Percentiles rank a stretch among this genome's conserved stretches.
Conservation (phyloP, 306 rosid species). For the Medicago truncatula region DNA sequence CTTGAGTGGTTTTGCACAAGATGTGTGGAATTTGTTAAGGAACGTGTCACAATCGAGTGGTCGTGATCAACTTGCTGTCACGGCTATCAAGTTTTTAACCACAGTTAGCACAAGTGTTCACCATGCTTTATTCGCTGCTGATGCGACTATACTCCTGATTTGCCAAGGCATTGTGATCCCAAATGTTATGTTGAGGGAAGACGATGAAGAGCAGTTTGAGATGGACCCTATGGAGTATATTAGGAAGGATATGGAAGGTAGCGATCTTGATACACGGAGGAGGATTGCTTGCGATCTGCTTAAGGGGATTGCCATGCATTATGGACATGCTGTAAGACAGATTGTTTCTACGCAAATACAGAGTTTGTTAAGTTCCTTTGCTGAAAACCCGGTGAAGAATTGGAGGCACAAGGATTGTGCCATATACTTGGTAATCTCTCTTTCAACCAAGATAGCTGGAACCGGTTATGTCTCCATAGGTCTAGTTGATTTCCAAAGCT, state of each 20-base stretch:
- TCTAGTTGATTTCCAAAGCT: conserved; percentile 84
- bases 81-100: conserved; percentile 88
- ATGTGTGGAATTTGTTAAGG: conserved; percentile 76
- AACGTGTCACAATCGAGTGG: conserved; percentile 67
- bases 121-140: conserved; percentile 73
- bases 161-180: conserved; percentile 92
- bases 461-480: conserved; percentile 74
- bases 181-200: conserved; percentile 89
- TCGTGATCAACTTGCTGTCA: conserved; percentile 85
- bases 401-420: conserved; percentile 99
- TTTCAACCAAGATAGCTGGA: conserved; percentile 89
- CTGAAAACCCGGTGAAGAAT: conserved; percentile 58
- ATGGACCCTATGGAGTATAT: conserved; percentile 85
- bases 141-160: conserved; percentile 80
- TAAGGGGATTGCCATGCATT: conserved; percentile 57
- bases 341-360: conserved; percentile 79
- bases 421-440: conserved; percentile 90
- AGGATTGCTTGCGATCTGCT: conserved; percentile 89
- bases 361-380: conserved; percentile 62
- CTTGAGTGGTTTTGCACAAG: conserved; percentile 69
- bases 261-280: conserved; percentile 96
- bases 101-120: conserved; percentile 89
- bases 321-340: conserved; percentile 53
- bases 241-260: conserved; percentile 95
- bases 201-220: conserved; percentile 83